Evolutionary conservation across 2,329 filamentous ascomycete genomes (phyloP).

Genomic region (Trichoderma aggressivum): DNA sequence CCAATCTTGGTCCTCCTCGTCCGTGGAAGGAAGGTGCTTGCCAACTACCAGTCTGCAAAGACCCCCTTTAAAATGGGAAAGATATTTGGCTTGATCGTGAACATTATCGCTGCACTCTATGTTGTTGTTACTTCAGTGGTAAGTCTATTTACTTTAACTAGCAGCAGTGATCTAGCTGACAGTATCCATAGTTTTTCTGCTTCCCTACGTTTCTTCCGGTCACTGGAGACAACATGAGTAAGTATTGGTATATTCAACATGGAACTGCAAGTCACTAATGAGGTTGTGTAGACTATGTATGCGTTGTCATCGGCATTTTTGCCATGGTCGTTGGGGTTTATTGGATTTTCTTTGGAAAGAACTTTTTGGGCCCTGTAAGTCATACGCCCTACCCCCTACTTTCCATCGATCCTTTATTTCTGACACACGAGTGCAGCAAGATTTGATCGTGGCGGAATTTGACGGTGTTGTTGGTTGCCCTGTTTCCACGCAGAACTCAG

Average conservation of each 20-base stretch:
- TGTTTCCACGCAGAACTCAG: neutral
- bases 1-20: conserved; percentile 1
- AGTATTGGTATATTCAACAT: neutral
- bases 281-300: neutral
- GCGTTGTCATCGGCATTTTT: conserved; percentile 6
- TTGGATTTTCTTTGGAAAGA: conserved; percentile 1
- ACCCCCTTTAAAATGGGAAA: neutral
- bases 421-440: neutral
- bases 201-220: neutral
- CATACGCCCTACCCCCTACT: neutral
- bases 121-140: conserved; percentile 8
- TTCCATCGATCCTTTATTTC: neutral
- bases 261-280: neutral
- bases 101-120: neutral
- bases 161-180: neutral
- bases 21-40: conserved; percentile 6
- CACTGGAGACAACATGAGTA: neutral
- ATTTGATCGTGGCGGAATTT: neutral
- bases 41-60: neutral
- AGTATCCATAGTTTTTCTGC: neutral
- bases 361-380: conserved; percentile 2
- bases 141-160: neutral
- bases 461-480: neutral
- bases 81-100: neutral
- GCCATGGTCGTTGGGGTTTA: neutral